Evolutionary conservation across 257 asterid genomes (phyloP), one percentile per base, ranked within the genome.

Genomic region (Fraxinus pennsylvanica): DNA sequence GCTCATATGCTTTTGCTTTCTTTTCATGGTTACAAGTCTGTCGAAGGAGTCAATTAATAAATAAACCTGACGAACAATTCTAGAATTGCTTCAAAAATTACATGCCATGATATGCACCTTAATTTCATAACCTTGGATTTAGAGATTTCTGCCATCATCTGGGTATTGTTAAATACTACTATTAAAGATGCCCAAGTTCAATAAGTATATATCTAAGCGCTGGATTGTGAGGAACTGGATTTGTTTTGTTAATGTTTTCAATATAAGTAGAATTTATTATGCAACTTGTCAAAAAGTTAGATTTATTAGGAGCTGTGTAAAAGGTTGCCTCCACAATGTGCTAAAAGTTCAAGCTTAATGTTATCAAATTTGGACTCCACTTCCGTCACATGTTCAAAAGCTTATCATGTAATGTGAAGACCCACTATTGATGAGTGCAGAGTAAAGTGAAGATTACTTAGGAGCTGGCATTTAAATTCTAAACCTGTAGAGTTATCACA

Each of bases 341-440:
- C 69, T 21, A 33, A 72, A 17, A 25, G 29, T 12, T 66, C 63
- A 66, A 81, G 78, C 72, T 77, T 77, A 52, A 72, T 75, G 73
- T 7, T 21, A 12, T 52, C 29, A 79, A 35, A 25, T 25, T 65
- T 65, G 15, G 19, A 66, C 17, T 15, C 38, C 6, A 74, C 77
- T 74, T 43, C 47, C 13, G 63, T 41, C 13, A 38, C n/a, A 8
- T 29, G 54, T 72, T 36, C 57, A 39, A 72, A 72, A 36, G 71
- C 78, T 81, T 35, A 17, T 67, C 39, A 73, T 79, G 41, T 61
- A 61, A 43, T 67, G 19, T 7, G 30, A 73, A 73, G 30, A 41
- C 41, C 72, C 63, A 43, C 36, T 32, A 35, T 66, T 35, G 67
- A 33, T 38, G 29, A 68, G 57, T 69, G 25, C 63, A 32, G 68